Conservation (phyloP, 768 basidiomycete species). For the Boletus rex-veris region DNA sequence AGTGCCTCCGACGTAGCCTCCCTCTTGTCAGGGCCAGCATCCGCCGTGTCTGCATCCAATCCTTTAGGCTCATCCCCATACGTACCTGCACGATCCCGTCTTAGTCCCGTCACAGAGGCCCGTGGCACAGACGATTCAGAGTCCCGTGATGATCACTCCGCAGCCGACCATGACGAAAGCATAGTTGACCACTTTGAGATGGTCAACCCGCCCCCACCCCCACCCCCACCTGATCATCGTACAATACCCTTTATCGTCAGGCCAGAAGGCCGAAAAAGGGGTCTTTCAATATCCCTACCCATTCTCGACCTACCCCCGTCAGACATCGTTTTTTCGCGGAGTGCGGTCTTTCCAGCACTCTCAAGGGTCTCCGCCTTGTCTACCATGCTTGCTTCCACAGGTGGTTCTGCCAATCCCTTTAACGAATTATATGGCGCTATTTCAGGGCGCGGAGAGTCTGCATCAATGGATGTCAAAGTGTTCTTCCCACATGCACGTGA, state of each 20-base stretch:
- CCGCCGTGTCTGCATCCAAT: constrained; percentile 49
- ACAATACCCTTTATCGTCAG: constrained; percentile 20
- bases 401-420: constrained; percentile 76
- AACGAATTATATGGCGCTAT: constrained; percentile 83
- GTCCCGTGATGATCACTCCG: constrained; percentile 22
- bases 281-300: constrained; percentile 27
- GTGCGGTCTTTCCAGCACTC: constrained; percentile 41
- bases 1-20: constrained; percentile 64
- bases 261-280: constrained; percentile 28
- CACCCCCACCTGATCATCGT: constrained; percentile 21
- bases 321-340: constrained; percentile 49
- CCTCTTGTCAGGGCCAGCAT: constrained; percentile 49
- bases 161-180: constrained; percentile 19
- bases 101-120: constrained; percentile 65
- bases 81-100: constrained; percentile 41
- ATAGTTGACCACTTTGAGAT: constrained; percentile 54
- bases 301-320: constrained; percentile 13
- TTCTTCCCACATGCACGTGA: constrained; percentile 80
- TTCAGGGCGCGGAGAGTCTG: constrained; percentile 67
- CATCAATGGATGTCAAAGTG: constrained; percentile 63
- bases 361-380: constrained; percentile 64
- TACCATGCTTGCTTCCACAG: constrained; percentile 65
- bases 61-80: constrained; percentile 53
- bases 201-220: constrained; percentile 39
- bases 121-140: constrained; percentile 28